A percentile compares a stretch with the other conserved stretches of the same genome.
Evolutionary conservation across 2,329 filamentous ascomycete genomes (phyloP).

Genomic region (Mariannaea sp.): DNA sequence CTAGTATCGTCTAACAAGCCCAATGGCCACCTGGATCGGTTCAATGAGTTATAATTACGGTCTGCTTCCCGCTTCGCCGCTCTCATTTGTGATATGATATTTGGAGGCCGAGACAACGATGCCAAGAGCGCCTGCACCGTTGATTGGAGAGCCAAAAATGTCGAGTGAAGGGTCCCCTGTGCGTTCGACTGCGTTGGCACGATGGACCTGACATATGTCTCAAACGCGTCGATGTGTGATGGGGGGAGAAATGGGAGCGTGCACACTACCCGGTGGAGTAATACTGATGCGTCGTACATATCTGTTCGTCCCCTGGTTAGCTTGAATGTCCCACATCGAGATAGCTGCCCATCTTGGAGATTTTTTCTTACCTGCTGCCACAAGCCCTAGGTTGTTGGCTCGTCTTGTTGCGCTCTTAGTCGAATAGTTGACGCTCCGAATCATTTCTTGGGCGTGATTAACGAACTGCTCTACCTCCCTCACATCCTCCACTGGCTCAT

Average conservation of each 20-base stretch:
- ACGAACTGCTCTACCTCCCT: constrained; percentile 93
- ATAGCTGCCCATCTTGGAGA: constrained; percentile 4
- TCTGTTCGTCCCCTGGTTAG: constrained; percentile 54
- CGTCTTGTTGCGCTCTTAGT: constrained; percentile 82
- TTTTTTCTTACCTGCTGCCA: constrained; percentile 59
- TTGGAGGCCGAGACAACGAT: constrained; percentile 78
- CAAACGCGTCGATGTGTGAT: constrained; percentile 71
- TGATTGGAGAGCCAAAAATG: constrained; percentile 78
- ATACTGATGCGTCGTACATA: constrained; percentile 66
- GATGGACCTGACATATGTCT: constrained; percentile 70
- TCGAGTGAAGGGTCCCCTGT: constrained; percentile 72
- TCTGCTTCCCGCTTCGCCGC: constrained; percentile 76
- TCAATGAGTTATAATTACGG: constrained; percentile 75
- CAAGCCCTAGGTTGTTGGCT: constrained; percentile 73
- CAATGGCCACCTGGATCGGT: constrained; percentile 78
- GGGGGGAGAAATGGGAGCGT: constrained; percentile 70
- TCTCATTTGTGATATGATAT: constrained; percentile 77
- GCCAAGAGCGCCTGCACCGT: constrained; percentile 81
- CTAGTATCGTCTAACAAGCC: constrained; percentile 86
- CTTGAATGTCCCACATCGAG: constrained; percentile 17
- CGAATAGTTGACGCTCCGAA: constrained; percentile 81
- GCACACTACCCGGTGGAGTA: constrained; percentile 58
- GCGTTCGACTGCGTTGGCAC: constrained; percentile 74
- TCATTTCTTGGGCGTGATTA: constrained; percentile 85
- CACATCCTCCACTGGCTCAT: constrained; percentile 80